Conservation (phyloP, 768 basidiomycete species). For the Mycena amicta region DNA sequence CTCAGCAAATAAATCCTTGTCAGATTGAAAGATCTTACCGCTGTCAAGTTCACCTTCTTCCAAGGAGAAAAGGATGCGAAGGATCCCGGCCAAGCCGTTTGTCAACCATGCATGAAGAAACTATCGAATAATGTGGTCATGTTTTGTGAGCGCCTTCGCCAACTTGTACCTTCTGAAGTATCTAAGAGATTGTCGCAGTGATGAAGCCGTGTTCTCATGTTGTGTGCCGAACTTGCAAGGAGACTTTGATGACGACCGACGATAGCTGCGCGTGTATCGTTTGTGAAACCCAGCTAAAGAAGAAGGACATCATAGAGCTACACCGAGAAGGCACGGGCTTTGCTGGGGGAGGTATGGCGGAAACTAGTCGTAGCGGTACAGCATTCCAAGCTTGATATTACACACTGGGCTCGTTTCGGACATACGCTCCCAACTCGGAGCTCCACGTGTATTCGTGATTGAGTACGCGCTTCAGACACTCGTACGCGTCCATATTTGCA, state of each 20-base stretch:
- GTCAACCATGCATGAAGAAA: constrained; percentile 84
- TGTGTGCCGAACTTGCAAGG: constrained; percentile 87
- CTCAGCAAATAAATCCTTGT: neutral
- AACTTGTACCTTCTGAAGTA: too few species aligned
- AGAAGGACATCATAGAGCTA: constrained; percentile 79
- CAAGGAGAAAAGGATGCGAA: constrained; percentile 52
- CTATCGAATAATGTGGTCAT: constrained; percentile 78
- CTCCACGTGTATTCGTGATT: constrained; percentile 75
- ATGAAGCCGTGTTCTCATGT: constrained; percentile 91
- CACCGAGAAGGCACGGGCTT: constrained; percentile 95
- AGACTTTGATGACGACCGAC: constrained; percentile 79
- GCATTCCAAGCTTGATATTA: constrained; percentile 68
- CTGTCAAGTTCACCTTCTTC: constrained; percentile 76
- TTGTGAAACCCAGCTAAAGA: constrained; percentile 69
- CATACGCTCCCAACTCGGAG: constrained; percentile 45
- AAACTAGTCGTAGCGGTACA: constrained; percentile 73
- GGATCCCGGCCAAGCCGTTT: constrained; percentile 59
- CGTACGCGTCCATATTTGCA: constrained; percentile 68
- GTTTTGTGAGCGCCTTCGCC: constrained; percentile 66
- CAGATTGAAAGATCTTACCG: constrained; percentile 81
- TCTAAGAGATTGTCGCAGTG: too few species aligned
- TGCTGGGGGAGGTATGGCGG: constrained; percentile 93
- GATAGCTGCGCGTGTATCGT: constrained; percentile 64
- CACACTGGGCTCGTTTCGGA: constrained; percentile 24
- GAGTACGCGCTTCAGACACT: constrained; percentile 61